A percentile compares a stretch with the other conserved stretches of the same genome.
phyloP scores from a whole-genome alignment of 2,329 filamentous ascomycete genomes.

The Monosporascus sp. region DNA sequence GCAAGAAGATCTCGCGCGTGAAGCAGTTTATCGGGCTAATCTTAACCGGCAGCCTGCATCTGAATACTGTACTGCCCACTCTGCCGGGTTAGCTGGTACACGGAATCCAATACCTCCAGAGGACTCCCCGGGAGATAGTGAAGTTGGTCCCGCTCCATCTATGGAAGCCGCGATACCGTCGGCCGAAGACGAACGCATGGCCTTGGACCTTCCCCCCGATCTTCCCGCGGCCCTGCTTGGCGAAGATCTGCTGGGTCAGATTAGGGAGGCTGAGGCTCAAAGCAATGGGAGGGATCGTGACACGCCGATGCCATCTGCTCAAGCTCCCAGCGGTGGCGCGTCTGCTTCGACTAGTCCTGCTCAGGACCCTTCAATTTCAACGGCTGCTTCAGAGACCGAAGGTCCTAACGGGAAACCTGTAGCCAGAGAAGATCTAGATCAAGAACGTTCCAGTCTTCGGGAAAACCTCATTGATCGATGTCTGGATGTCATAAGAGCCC shows the following conservation, averaged over 20 bases:
- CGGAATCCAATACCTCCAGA: slow-evolving; percentile 62
- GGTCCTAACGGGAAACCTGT: slow-evolving; percentile 28
- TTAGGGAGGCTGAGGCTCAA: slow-evolving; percentile 9
- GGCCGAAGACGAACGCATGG: slow-evolving; percentile 19
- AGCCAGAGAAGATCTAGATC: slow-evolving; percentile 75
- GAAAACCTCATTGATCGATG: slow-evolving; percentile 81
- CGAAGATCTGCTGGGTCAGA: slow-evolving; percentile 17
- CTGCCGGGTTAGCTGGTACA: slow-evolving; percentile 48
- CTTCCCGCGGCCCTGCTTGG: slow-evolving; percentile 18
- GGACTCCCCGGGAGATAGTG: slow-evolving; percentile 34
- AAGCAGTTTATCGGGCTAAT: slow-evolving; percentile 79
- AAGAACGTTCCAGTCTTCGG: slow-evolving; percentile 65
- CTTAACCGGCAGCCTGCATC: slow-evolving; percentile 54
- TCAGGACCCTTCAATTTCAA: slow-evolving; percentile 11
- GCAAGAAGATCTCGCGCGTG: slow-evolving; percentile 56
- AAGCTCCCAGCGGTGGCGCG: slow-evolving; percentile 18
- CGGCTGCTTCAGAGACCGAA: slow-evolving; percentile 12
- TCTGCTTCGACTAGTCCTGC: slow-evolving; percentile 17
- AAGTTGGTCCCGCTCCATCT: slow-evolving; percentile 28
- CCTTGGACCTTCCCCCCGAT: slow-evolving; percentile 18
- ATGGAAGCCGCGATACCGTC: slow-evolving; percentile 20
- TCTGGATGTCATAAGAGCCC: slow-evolving; percentile 81
- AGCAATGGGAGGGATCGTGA: slow-evolving; percentile 13
- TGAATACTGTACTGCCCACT: slow-evolving; percentile 70
- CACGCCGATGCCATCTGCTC: slow-evolving; percentile 14